phyloP scores from a whole-genome alignment of 371 early-diverging fungal genomes.

The Haplosporangium sp. region DNA sequence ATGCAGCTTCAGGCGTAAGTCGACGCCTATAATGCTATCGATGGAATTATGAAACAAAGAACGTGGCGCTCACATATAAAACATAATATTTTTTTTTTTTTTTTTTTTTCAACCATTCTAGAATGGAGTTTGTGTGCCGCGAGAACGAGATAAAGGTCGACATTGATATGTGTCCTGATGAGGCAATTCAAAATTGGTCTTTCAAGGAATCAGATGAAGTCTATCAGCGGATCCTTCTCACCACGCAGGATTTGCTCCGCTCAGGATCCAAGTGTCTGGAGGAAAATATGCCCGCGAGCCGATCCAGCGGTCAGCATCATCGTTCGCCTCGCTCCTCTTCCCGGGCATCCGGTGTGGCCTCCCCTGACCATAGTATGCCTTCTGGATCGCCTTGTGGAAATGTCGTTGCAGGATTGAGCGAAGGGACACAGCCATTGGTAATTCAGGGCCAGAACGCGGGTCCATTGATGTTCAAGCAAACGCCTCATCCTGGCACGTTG shows the following conservation, averaged over 20 bases:
- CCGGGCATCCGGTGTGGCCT: background rate
- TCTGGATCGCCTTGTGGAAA: background rate
- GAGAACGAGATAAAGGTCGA: constrained; percentile 48
- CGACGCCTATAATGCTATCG: background rate
- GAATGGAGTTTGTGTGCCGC: constrained; percentile 46
- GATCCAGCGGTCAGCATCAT: constrained; percentile 18
- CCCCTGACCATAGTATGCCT: background rate
- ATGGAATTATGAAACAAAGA: background rate
- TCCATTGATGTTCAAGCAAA: constrained; percentile 28
- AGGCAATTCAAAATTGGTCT: constrained; percentile 49
- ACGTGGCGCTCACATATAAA: background rate
- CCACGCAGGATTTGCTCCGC: constrained; percentile 47
- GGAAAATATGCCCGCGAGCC: constrained; percentile 10
- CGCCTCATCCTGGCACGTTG: constrained; percentile 26
- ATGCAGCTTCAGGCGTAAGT: constrained; percentile 52
- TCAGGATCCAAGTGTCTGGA: constrained; percentile 31
- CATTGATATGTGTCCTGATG: constrained; percentile 39
- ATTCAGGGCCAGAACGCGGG: constrained; percentile 8
- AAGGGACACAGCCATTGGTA: constrained; percentile 8
- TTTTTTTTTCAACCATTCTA: constrained; percentile 1
- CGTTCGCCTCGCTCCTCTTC: constrained; percentile 20
- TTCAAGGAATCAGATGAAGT: constrained; percentile 49
- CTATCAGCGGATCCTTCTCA: constrained; percentile 45
- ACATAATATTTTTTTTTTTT: constrained; percentile 1
- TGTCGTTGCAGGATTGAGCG: constrained; percentile 20